These are phyloP conservation scores for Phytophthora capsici DNA, from an alignment of 352 stramenopile genomes.

Conservation along the genomic window DNA sequence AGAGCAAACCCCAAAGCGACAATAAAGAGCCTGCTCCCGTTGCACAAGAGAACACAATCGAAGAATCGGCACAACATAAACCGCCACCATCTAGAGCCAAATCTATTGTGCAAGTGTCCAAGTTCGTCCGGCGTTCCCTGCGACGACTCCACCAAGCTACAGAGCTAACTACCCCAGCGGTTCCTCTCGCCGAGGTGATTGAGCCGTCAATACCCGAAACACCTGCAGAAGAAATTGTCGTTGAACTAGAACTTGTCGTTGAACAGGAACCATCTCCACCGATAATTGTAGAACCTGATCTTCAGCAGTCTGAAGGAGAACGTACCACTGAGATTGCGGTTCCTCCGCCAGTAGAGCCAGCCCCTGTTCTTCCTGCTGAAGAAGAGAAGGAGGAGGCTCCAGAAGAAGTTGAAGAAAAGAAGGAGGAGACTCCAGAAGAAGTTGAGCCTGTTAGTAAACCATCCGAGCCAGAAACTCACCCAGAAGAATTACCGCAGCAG, in stretches of 20 bases:
- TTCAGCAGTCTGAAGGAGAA: conserved; percentile 32
- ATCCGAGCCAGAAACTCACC: conserved; percentile 3
- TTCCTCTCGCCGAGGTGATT: not conserved
- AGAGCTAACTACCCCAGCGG: not conserved
- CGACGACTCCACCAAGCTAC: conserved; percentile 4
- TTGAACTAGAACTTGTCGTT: not conserved
- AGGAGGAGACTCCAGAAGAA: conserved; percentile 2
- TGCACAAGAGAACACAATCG: not conserved
- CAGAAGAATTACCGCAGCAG: conserved; percentile 22
- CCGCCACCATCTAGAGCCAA: not conserved
- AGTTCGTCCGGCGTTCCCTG: conserved; percentile 22
- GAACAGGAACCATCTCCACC: conserved; percentile 3
- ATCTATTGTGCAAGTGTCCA: conserved; percentile 9
- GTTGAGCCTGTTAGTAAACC: not conserved
- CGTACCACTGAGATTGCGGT: conserved; percentile 24
- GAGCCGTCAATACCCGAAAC: conserved; percentile 5
- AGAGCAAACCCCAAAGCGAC: too few species aligned
- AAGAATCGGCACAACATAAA: not conserved
- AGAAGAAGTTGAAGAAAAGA: conserved; percentile 11
- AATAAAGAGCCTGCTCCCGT: too few species aligned
- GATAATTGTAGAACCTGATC: not conserved
- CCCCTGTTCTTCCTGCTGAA: not conserved
- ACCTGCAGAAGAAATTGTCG: conserved; percentile 5
- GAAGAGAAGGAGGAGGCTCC: not conserved
- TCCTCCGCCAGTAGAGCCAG: not conserved